Percentiles rank a stretch among this genome's conserved stretches.
phyloP scores from a whole-genome alignment of 1,284 basidiomycete genomes.

The Tylopilus sp. region DNA sequence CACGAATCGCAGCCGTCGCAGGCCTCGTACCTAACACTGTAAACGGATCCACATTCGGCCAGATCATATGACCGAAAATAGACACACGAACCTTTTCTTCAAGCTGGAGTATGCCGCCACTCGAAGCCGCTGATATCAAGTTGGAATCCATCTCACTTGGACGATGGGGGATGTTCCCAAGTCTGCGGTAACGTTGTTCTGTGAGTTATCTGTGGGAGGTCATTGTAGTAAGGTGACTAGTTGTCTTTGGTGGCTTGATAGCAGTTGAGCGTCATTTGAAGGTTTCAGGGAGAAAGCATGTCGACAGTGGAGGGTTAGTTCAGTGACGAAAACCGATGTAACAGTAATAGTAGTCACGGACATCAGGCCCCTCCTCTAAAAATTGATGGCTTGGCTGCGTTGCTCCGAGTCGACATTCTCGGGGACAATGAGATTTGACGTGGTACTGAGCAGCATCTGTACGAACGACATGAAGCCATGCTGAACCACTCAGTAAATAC shows the following conservation, averaged over 20 bases:
- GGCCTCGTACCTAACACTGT: too few species aligned
- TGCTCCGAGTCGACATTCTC: not conserved
- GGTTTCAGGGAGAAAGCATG: too few species aligned
- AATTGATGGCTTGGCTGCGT: not conserved
- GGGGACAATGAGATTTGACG: not conserved
- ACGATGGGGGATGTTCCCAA: constrained; percentile 16
- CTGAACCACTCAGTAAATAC: too few species aligned
- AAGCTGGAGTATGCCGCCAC: constrained; percentile 31
- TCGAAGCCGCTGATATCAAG: constrained; percentile 55
- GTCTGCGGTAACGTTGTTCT: constrained; percentile 9
- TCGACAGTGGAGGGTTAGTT: too few species aligned
- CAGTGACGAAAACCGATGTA: too few species aligned
- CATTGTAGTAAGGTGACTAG: not conserved
- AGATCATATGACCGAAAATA: not conserved
- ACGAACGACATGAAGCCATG: too few species aligned
- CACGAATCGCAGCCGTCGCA: not conserved
- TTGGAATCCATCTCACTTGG: constrained; percentile 41
- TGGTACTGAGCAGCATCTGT: not conserved
- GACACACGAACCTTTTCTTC: not conserved
- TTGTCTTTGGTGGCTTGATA: not conserved
- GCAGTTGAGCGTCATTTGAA: too few species aligned
- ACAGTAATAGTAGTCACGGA: too few species aligned
- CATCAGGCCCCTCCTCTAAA: too few species aligned
- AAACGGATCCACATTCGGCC: not conserved
- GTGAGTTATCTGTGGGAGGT: not conserved